Evolutionary conservation across 768 basidiomycete species (phyloP).

Genomic region (Leucosporidium yakuticum): DNA sequence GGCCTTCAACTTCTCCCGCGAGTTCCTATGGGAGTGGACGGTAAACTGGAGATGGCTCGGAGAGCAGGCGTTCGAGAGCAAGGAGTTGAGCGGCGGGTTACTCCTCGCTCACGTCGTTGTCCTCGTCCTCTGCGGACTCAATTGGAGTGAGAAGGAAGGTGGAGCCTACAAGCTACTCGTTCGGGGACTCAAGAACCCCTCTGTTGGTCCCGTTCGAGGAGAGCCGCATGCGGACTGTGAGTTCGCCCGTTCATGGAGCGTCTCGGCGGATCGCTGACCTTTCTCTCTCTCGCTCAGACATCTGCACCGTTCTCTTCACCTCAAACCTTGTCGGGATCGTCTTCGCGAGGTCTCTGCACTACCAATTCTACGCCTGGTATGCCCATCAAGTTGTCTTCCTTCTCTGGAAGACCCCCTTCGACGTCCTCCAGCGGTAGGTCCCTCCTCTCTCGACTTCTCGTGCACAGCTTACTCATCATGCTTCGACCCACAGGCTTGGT

Average conservation of each 20-base stretch:
- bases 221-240: conserved; percentile 61
- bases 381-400: conserved; percentile 82
- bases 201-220: conserved; percentile 44
- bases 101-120: conserved; percentile 60
- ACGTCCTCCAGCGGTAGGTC: conserved; percentile 18
- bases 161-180: conserved; percentile 56
- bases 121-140: conserved; percentile 62
- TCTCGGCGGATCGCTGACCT: neutral
- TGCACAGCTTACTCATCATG: neutral
- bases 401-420: conserved; percentile 49
- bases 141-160: conserved; percentile 72
- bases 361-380: conserved; percentile 99
- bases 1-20: conserved; percentile 80
- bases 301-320: conserved; percentile 75
- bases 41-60: conserved; percentile 91
- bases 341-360: conserved; percentile 90
- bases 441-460: neutral
- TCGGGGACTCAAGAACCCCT: conserved; percentile 54
- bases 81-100: conserved; percentile 57
- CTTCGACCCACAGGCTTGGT: conserved; percentile 49
- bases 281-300: conserved; percentile 50
- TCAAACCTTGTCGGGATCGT: conserved; percentile 86
- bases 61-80: conserved; percentile 68
- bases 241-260: conserved; percentile 40
- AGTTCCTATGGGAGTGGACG: conserved; percentile 93